Evolutionary conservation across 2,329 filamentous ascomycete species (phyloP), one percentile per base, ranked within the genome.

Genomic region (Basipetospora chlamydospora): DNA sequence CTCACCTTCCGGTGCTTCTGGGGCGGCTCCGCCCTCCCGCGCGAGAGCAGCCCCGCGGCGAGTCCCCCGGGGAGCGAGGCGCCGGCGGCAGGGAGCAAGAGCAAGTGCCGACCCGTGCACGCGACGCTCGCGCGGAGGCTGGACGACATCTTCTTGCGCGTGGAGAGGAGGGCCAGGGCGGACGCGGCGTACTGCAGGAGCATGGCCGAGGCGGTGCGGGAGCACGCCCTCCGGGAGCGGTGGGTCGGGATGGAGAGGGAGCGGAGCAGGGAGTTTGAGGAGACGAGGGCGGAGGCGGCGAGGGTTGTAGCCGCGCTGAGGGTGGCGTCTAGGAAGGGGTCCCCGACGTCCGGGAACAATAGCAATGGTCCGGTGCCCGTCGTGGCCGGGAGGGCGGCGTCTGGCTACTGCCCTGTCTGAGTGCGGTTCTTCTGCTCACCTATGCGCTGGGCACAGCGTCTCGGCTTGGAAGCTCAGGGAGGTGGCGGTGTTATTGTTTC

Each of bases 1-100:
- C 53, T 75, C 8, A 47, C 52, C 8, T 74, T 76, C 46, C 59
- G 59, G 28, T 75, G 70, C 51, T 59, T 55, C 37, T 75, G 70
- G 64, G 70, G 70, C 36, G 69, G 64, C 11, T 73, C 73, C 5
- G 59, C 67, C 5, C 20, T 8, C 6, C 26, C 29, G n/a, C 37
- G 43, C 16, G 8, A 8, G 12, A 16, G 12, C 34, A 28, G 7
- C 29, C 35, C 26, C 25, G 33, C 44, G 51, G 46, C 20, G 33
- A n/a, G n/a, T n/a, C 38, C 25, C 13, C 5, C 26, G 23, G 28
- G 26, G 25, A 8, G 8, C 9, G 44, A 44, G 23, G 33, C 26
- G 31, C 18, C 15, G 18, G n/a, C 20, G 28, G 8, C 32, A 36
- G 2, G 46, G 20, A n/a, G n/a, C n/a, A n/a, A n/a, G n/a, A n/a